A percentile compares a stretch with the other conserved stretches of the same genome.
These are phyloP conservation scores for Hordeum marinum DNA, from an alignment of 176 grass and related monocot species.

Conservation along the genomic window DNA sequence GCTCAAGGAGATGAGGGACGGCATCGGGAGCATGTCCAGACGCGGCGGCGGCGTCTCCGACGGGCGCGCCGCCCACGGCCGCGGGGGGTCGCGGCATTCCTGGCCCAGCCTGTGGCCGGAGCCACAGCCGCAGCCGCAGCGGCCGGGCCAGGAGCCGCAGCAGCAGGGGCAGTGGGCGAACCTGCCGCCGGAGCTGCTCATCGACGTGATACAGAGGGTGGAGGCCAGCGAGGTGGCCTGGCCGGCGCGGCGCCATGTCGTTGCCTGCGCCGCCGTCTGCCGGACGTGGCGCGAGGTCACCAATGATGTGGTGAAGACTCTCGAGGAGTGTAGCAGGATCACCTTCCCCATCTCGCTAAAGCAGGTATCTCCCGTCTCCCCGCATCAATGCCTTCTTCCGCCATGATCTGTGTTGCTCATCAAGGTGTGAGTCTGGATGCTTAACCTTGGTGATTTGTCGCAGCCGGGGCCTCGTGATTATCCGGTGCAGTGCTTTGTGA, in stretches of 20 bases:
- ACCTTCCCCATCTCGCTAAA: conserved; percentile 98
- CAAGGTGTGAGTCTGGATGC: conserved; percentile 6
- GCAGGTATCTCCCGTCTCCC: conserved; percentile 42
- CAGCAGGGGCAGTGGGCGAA: conserved; percentile 85
- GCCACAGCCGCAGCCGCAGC: conserved; percentile 28
- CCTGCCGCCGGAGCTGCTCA: conserved; percentile 81
- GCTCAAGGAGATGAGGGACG: conserved; percentile 91
- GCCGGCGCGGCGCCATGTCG: conserved; percentile 81
- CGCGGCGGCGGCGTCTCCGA: conserved; percentile 43
- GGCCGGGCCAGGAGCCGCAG: conserved; percentile 43
- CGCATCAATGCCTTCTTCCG: background rate
- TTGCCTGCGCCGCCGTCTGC: conserved; percentile 83
- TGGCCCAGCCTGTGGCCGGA: conserved; percentile 62
- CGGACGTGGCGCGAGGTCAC: conserved; percentile 86
- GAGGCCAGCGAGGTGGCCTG: conserved; percentile 77
- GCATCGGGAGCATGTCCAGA: conserved; percentile 79
- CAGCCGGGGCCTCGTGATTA: conserved; percentile 72
- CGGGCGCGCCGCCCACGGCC: conserved; percentile 35
- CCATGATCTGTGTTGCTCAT: background rate
- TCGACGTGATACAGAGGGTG: conserved; percentile 94
- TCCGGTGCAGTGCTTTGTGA: conserved; percentile 93
- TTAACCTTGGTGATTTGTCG: conserved; percentile 27
- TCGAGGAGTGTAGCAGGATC: conserved; percentile 83
- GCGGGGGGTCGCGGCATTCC: conserved; percentile 40
- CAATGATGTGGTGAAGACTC: conserved; percentile 84